Evolutionary conservation across 176 grass and related monocot species (phyloP).

Genomic region (Ananas comosus): DNA sequence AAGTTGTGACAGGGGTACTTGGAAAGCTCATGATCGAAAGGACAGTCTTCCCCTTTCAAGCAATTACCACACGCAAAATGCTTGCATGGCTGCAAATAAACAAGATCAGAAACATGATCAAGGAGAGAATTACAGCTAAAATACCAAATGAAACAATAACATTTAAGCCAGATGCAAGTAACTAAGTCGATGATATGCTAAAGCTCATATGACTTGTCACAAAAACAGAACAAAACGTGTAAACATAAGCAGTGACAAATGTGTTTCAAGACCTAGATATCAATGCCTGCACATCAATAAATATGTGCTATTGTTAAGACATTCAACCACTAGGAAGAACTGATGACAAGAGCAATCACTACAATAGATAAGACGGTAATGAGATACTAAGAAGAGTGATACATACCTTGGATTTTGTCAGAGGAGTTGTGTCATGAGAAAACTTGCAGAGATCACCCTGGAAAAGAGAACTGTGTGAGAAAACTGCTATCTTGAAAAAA

Average conservation of each 20-base stretch:
- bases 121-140: constrained; percentile 4
- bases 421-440: constrained; percentile 77
- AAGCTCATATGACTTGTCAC: neutral
- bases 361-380: neutral
- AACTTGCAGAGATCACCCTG: constrained; percentile 79
- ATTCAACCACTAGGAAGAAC: too few relatives aligned
- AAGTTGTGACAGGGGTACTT: constrained; percentile 89
- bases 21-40: constrained; percentile 80
- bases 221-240: neutral
- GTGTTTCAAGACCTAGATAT: too few relatives aligned
- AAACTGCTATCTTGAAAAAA: neutral
- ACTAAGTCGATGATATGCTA: constrained; percentile 9
- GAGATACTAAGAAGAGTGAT: constrained; percentile 1
- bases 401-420: constrained; percentile 84
- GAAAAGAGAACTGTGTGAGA: constrained; percentile 18
- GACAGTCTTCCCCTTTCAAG: constrained; percentile 90
- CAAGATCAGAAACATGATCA: constrained; percentile 21
- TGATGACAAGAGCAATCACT: too few relatives aligned
- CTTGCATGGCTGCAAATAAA: constrained; percentile 52
- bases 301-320: too few relatives aligned
- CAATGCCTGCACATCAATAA: too few relatives aligned
- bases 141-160: constrained; percentile 1
- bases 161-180: neutral
- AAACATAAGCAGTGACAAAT: neutral
- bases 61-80: constrained; percentile 79